Conservation (phyloP, 2,329 filamentous ascomycete species). For the Exophiala sp. region DNA sequence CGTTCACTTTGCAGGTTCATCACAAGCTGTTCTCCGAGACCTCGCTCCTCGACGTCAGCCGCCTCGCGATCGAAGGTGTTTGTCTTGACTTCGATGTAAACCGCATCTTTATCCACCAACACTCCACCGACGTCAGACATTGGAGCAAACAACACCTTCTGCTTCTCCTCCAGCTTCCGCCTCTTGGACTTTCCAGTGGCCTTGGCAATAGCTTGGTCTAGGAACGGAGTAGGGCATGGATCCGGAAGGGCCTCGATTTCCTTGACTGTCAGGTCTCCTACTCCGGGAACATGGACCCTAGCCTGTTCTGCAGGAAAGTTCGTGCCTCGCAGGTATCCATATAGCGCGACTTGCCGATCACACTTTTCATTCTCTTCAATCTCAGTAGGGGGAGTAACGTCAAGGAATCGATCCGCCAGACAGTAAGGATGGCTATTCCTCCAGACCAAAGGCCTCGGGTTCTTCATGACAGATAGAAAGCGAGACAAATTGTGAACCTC, state of each 20-base stretch:
- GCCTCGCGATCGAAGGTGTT: constrained; percentile 64
- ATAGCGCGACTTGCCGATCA: constrained; percentile 83
- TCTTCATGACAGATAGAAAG: constrained; percentile 98
- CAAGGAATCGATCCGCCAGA: constrained; percentile 86
- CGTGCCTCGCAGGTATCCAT: constrained; percentile 88
- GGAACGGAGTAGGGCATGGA: constrained; percentile 87
- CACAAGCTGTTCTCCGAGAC: constrained; percentile 93
- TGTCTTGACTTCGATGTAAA: constrained; percentile 74
- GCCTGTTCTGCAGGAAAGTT: constrained; percentile 85
- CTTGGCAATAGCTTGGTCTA: constrained; percentile 82
- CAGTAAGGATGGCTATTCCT: constrained; percentile 93
- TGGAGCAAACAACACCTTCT: constrained; percentile 90
- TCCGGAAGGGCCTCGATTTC: constrained; percentile 84
- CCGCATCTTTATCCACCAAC: constrained; percentile 92
- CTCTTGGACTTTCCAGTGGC: constrained; percentile 73
- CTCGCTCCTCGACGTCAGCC: constrained; percentile 62
- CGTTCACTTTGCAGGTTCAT: constrained; percentile 80
- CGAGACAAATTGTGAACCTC: constrained; percentile 93
- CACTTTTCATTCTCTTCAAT: constrained; percentile 85
- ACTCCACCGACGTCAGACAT: constrained; percentile 98
- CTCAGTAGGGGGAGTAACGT: constrained; percentile 86
- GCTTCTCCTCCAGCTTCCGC: constrained; percentile 84
- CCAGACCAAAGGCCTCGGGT: constrained; percentile 92
- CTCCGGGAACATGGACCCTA: constrained; percentile 82
- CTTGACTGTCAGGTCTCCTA: constrained; percentile 80